phyloP scores from a whole-genome alignment of 31 red algal species.

The Bonnemaisonia californica region DNA sequence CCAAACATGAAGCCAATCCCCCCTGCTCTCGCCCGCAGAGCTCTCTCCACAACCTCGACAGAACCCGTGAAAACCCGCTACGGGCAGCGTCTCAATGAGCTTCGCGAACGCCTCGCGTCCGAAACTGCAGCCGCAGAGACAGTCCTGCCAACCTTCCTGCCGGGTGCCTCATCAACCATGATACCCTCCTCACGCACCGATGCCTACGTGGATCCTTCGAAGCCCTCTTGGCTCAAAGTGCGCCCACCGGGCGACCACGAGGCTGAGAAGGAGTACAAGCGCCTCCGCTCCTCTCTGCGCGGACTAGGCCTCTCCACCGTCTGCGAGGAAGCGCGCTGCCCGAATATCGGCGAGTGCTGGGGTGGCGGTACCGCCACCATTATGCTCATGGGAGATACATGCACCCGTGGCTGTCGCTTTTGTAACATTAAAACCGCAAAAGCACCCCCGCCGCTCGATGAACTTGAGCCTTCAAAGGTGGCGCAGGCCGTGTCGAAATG shows the following conservation, averaged over 20 bases:
- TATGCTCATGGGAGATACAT: conserved; percentile 99
- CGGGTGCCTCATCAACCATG: conserved; percentile 46
- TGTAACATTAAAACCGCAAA: conserved; percentile 91
- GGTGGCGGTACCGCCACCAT: conserved; percentile 99
- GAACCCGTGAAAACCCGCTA: conserved; percentile 36
- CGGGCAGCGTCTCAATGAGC: conserved; percentile 43
- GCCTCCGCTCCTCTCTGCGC: conserved; percentile 71
- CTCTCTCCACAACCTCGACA: background rate
- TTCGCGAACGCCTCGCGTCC: conserved; percentile 45
- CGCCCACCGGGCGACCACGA: conserved; percentile 85
- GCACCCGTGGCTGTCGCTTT: conserved; percentile 97
- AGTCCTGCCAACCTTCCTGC: conserved; percentile 25
- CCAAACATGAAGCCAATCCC: background rate
- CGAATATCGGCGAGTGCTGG: conserved; percentile 99
- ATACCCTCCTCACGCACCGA: conserved; percentile 43
- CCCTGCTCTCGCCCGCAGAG: background rate
- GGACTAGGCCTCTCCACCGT: conserved; percentile 87
- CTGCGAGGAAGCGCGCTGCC: conserved; percentile 98
- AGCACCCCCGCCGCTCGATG: conserved; percentile 74
- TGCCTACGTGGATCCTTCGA: conserved; percentile 78
- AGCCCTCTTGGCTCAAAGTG: conserved; percentile 92
- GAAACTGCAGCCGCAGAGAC: conserved; percentile 17
- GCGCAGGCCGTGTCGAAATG: conserved; percentile 54
- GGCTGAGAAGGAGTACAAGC: conserved; percentile 66
- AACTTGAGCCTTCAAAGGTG: conserved; percentile 50